phyloP scores from a whole-genome alignment of 805 yeast genomes.

The Cyberlindnera japonica region DNA sequence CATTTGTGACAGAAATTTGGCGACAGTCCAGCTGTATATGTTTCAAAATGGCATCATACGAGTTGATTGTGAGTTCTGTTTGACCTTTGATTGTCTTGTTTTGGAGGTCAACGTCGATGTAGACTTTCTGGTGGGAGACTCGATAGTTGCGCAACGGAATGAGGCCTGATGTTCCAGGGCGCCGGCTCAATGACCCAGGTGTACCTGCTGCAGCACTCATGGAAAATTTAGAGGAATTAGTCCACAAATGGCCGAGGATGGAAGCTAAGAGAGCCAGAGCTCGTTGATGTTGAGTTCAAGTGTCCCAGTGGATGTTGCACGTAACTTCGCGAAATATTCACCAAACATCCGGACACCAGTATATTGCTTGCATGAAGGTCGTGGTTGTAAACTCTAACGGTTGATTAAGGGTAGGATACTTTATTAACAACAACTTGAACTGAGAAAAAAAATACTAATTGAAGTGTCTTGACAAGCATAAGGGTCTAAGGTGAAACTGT shows the following conservation, averaged over 20 bases:
- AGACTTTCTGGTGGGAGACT: conserved; percentile 81
- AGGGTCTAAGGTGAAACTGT: too few relatives aligned
- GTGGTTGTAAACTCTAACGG: too few relatives aligned
- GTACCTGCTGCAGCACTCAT: conserved; percentile 19
- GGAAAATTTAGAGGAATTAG: conserved; percentile 5
- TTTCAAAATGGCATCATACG: conserved; percentile 56
- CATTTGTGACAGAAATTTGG: conserved; percentile 60
- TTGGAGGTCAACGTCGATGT: conserved; percentile 75
- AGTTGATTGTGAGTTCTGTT: conserved; percentile 80
- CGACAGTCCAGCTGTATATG: conserved; percentile 75
- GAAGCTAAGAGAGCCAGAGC: neutral
- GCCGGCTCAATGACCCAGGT: conserved; percentile 14
- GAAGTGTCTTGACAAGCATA: too few relatives aligned
- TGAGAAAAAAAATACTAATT: too few relatives aligned
- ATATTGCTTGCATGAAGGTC: too few relatives aligned
- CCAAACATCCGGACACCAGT: neutral
- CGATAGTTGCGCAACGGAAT: conserved; percentile 39
- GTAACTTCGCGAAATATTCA: neutral
- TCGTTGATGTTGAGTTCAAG: neutral
- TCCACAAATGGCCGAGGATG: neutral
- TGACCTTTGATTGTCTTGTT: conserved; percentile 57
- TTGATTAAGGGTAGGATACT: too few relatives aligned
- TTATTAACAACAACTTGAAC: too few relatives aligned
- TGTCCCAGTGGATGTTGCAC: too few relatives aligned
- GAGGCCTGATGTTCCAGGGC: neutral